Percentiles rank a stretch among this genome's conserved stretches.
Evolutionary conservation across 1,284 basidiomycete genomes (phyloP).

Genomic region (Heterobasidion occidentale): DNA sequence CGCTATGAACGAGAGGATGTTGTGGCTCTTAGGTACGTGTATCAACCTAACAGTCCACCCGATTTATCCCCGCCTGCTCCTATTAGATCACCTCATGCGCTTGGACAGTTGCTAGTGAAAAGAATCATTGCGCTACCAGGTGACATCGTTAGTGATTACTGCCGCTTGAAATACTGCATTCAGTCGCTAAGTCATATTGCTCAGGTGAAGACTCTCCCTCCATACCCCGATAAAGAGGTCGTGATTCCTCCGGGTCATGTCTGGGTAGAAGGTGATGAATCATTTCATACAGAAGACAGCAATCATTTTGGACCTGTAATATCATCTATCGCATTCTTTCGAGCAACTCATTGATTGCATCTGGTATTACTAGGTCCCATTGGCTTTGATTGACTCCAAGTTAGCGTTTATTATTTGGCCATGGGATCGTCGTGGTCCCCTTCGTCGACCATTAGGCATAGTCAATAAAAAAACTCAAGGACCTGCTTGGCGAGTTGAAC

Average conservation of each 20-base stretch:
- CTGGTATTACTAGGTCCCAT: constrained; percentile 40
- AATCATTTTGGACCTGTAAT: constrained; percentile 66
- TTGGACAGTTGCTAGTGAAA: constrained; percentile 50
- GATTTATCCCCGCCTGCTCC: not conserved
- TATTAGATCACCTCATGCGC: constrained; percentile 52
- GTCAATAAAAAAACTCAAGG: constrained; percentile 21
- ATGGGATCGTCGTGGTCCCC: constrained; percentile 39
- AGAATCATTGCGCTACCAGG: constrained; percentile 60
- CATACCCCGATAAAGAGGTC: constrained; percentile 52
- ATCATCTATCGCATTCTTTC: constrained; percentile 2
- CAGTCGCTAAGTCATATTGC: not conserved
- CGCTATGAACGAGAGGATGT: constrained; percentile 53
- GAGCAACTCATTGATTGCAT: not conserved
- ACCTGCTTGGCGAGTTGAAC: constrained; percentile 34
- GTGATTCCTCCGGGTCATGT: constrained; percentile 52
- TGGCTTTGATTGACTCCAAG: constrained; percentile 55
- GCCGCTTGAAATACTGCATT: not conserved
- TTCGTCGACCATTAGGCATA: constrained; percentile 19
- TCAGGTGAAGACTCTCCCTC: constrained; percentile 58
- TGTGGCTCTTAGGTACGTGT: constrained; percentile 46
- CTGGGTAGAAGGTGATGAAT: constrained; percentile 73
- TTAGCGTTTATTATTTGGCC: constrained; percentile 59
- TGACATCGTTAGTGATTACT: constrained; percentile 32
- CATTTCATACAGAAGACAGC: constrained; percentile 63
- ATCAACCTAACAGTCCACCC: not conserved